Evolutionary conservation across 768 basidiomycete genomes (phyloP).

Genomic region (Butyriboletus loyo): DNA sequence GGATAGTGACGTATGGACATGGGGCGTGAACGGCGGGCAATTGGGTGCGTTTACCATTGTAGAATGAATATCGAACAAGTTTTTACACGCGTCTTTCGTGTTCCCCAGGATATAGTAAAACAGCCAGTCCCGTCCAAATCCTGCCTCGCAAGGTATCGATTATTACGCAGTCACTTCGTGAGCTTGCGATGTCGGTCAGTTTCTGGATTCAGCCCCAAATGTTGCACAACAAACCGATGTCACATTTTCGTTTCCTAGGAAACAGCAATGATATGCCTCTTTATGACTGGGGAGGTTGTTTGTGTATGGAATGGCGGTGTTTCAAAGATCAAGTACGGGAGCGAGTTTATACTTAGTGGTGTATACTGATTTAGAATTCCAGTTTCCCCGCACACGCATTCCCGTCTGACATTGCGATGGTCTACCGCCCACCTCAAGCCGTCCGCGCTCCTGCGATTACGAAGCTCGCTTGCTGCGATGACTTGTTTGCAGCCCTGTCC

Average conservation of each 20-base stretch:
- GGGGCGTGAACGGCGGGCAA: conserved; percentile 94
- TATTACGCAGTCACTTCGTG: conserved; percentile 64
- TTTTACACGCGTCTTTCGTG: not conserved
- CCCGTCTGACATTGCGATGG: conserved; percentile 61
- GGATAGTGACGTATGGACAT: conserved; percentile 65
- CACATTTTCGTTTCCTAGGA: conserved; percentile 50
- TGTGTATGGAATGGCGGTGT: conserved; percentile 77
- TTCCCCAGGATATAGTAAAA: conserved; percentile 68
- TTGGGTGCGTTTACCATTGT: conserved; percentile 51
- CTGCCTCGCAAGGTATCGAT: conserved; percentile 79
- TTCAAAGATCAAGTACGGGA: conserved; percentile 66
- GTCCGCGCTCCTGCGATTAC: conserved; percentile 65
- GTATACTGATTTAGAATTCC: not conserved
- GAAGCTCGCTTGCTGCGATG: conserved; percentile 79
- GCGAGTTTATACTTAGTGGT: not conserved
- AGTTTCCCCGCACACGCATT: conserved; percentile 80
- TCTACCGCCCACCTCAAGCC: conserved; percentile 82
- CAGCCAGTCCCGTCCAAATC: conserved; percentile 69
- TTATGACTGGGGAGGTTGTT: conserved; percentile 76
- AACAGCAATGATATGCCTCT: conserved; percentile 75
- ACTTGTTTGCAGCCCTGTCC: conserved; percentile 78
- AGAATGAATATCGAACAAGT: too few relatives aligned
- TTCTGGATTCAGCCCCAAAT: not conserved
- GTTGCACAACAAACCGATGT: not conserved
- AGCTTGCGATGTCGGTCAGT: conserved; percentile 72